Evolutionary conservation across 2,329 filamentous ascomycete species (phyloP).

Genomic region (Waltergamsia citrina): DNA sequence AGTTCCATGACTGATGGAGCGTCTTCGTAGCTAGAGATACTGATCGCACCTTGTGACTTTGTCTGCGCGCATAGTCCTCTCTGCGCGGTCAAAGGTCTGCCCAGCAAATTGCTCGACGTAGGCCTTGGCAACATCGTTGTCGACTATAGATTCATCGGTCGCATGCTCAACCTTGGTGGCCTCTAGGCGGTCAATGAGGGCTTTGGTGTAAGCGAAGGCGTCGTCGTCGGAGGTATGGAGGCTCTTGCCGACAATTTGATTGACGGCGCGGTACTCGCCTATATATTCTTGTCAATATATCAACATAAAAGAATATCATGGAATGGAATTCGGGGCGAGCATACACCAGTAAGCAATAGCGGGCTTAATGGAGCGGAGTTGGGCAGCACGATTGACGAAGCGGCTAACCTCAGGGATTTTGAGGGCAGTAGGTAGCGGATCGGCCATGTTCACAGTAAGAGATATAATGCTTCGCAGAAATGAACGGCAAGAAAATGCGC

Average conservation of each 20-base stretch:
- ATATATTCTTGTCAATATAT: slow-evolving; percentile 1
- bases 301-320: neutral
- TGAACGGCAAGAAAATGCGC: neutral
- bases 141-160: slow-evolving; percentile 72
- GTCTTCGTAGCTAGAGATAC: neutral
- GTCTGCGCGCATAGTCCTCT: slow-evolving; percentile 71
- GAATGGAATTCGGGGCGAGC: neutral
- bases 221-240: slow-evolving; percentile 74
- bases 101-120: slow-evolving; percentile 92
- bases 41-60: slow-evolving; percentile 63
- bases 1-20: slow-evolving; percentile 63
- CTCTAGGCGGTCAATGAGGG: slow-evolving; percentile 87
- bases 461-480: neutral
- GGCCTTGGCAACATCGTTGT: slow-evolving; percentile 78
- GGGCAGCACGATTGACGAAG: slow-evolving; percentile 73
- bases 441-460: slow-evolving; percentile 49
- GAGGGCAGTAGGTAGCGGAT: slow-evolving; percentile 36
- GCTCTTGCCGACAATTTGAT: slow-evolving; percentile 75
- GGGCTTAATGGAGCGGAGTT: slow-evolving; percentile 77
- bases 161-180: slow-evolving; percentile 48
- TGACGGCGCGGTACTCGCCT: slow-evolving; percentile 89
- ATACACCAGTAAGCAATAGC: slow-evolving; percentile 93
- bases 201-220: slow-evolving; percentile 69
- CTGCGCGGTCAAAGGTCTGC: slow-evolving; percentile 77
- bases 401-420: slow-evolving; percentile 75